A percentile compares a stretch with the other conserved stretches of the same genome.
Evolutionary conservation across 176 grass and related monocot genomes (phyloP).

Genomic region (Triticum turgidum): DNA sequence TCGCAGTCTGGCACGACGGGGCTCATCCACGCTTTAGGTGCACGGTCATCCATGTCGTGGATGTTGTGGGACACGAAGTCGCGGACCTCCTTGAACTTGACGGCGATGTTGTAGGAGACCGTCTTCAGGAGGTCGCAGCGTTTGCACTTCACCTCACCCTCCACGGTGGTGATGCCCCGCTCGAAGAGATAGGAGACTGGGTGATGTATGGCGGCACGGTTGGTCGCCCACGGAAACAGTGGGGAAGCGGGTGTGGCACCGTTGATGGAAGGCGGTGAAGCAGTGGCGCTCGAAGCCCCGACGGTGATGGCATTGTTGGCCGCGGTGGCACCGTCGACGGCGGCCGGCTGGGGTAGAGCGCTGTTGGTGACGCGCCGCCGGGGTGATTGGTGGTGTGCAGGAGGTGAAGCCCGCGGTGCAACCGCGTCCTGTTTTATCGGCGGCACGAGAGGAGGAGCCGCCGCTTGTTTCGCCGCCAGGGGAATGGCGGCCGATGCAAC

Average conservation of each 20-base stretch:
- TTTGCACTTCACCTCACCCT: slow-evolving; percentile 46
- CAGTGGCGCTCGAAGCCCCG: no score
- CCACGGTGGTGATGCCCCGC: slow-evolving; percentile 6
- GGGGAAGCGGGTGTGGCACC: background rate
- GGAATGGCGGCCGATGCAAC: background rate
- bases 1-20: slow-evolving; percentile 29
- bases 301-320: background rate
- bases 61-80: slow-evolving; percentile 20
- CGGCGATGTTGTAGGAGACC: background rate
- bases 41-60: slow-evolving; percentile 44
- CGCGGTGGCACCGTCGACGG: no score
- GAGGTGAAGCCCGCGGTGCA: background rate
- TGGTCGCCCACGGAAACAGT: slow-evolving; percentile 52
- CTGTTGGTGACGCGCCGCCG: background rate
- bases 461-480: no score
- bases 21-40: slow-evolving; percentile 20
- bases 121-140: background rate
- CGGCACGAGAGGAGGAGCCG: no score
- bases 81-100: slow-evolving; percentile 32
- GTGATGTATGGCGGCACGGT: slow-evolving; percentile 1
- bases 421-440: no score
- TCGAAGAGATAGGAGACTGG: background rate
- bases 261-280: background rate
- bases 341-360: background rate
- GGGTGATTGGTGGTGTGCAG: background rate